phyloP scores from a whole-genome alignment of 805 yeast species.

The Ogataea pini region DNA sequence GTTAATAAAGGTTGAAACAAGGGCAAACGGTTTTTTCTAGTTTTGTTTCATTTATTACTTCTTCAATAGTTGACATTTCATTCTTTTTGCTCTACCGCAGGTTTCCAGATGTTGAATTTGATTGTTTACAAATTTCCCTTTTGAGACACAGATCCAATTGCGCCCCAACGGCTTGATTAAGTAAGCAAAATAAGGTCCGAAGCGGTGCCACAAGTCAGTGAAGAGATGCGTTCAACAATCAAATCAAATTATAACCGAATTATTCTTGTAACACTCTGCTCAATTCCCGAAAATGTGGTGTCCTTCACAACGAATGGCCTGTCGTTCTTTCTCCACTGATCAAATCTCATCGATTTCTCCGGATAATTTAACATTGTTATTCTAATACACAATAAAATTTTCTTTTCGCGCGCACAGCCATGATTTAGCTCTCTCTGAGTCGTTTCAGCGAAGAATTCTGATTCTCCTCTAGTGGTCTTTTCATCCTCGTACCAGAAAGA shows the following conservation, averaged over 20 bases:
- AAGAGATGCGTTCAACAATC: too few relatives aligned
- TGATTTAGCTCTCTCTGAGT: not conserved
- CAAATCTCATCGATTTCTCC: too few relatives aligned
- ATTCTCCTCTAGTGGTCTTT: not conserved
- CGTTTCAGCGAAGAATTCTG: not conserved
- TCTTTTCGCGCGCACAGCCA: constrained; percentile 1
- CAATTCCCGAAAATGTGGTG: too few relatives aligned
- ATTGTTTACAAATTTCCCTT: constrained; percentile 11
- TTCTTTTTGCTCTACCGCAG: constrained; percentile 4
- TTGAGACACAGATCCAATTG: constrained; percentile 4
- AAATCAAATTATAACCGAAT: too few relatives aligned
- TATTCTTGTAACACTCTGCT: too few relatives aligned
- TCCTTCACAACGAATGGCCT: too few relatives aligned
- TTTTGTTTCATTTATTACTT: not conserved
- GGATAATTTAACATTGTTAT: too few relatives aligned
- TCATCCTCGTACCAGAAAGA: not conserved
- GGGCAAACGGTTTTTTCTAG: not conserved
- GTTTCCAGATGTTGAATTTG: constrained; percentile 4
- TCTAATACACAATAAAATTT: too few relatives aligned
- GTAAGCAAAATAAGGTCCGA: too few relatives aligned
- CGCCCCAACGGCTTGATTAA: not conserved
- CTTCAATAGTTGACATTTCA: not conserved
- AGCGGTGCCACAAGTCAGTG: too few relatives aligned
- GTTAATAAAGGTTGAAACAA: not conserved
- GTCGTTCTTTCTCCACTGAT: too few relatives aligned